Evolutionary conservation across 2,329 filamentous ascomycete genomes (phyloP).

Genomic region (Ambrosiella xylebori): DNA sequence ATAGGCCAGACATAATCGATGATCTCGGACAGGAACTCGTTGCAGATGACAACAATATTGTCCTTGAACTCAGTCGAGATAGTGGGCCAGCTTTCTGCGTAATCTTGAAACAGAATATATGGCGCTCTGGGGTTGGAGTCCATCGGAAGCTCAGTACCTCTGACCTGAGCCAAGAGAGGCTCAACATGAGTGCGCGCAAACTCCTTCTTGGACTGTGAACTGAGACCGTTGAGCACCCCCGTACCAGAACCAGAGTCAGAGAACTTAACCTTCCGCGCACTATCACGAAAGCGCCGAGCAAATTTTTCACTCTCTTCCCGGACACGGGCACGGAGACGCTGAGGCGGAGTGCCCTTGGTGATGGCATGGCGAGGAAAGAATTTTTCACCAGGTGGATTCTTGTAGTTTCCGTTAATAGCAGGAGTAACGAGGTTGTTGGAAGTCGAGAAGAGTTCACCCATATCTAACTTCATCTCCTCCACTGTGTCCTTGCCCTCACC

Average conservation of each 20-base stretch:
- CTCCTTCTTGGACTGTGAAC: conserved; percentile 27
- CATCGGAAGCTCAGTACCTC: conserved; percentile 34
- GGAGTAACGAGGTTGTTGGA: conserved; percentile 37
- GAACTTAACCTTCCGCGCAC: conserved; percentile 33
- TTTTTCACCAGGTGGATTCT: conserved; percentile 33
- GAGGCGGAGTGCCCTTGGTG: conserved; percentile 32
- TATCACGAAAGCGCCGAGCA: conserved; percentile 29
- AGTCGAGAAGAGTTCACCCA: conserved; percentile 34
- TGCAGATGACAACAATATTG: conserved; percentile 35
- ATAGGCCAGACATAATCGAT: conserved; percentile 33
- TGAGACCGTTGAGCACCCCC: conserved; percentile 16
- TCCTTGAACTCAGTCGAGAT: conserved; percentile 37
- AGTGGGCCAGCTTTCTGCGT: conserved; percentile 34
- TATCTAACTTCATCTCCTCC: conserved; percentile 35
- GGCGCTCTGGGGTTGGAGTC: conserved; percentile 35
- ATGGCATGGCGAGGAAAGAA: conserved; percentile 34
- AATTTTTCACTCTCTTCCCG: conserved; percentile 36
- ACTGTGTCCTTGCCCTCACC: conserved; percentile 33
- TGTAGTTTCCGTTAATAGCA: conserved; percentile 37
- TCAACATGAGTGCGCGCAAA: conserved; percentile 33
- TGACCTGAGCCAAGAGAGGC: conserved; percentile 31
- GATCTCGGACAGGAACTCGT: conserved; percentile 34
- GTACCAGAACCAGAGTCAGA: conserved; percentile 12
- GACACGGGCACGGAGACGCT: conserved; percentile 33
- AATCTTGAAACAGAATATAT: conserved; percentile 37